Evolutionary conservation across 2,329 filamentous ascomycete species (phyloP).

Genomic region (Claviceps cyperi): DNA sequence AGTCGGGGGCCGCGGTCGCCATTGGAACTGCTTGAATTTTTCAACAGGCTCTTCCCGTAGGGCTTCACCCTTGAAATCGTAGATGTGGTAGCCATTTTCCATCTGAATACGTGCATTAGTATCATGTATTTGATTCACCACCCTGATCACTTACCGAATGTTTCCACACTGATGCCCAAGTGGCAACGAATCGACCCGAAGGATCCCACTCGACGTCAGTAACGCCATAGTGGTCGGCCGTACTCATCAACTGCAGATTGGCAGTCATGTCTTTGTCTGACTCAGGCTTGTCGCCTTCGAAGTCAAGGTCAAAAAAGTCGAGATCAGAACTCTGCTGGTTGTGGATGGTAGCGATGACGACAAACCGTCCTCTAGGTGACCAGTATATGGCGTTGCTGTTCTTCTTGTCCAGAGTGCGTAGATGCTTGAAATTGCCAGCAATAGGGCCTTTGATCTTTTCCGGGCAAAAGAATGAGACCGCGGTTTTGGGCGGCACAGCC

Average conservation of each 20-base stretch:
- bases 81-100: slow-evolving; percentile 98
- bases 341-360: slow-evolving; percentile 82
- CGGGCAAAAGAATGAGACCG: slow-evolving; percentile 90
- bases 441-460: slow-evolving; percentile 77
- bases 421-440: slow-evolving; percentile 89
- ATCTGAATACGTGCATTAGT: slow-evolving; percentile 42
- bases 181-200: slow-evolving; percentile 85
- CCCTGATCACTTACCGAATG: slow-evolving; percentile 55
- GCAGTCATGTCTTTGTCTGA: slow-evolving; percentile 86
- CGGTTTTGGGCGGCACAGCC: slow-evolving; percentile 82
- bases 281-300: slow-evolving; percentile 91
- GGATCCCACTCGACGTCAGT: slow-evolving; percentile 98
- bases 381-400: slow-evolving; percentile 99
- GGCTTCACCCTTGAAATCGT: slow-evolving; percentile 85
- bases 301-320: slow-evolving; percentile 96
- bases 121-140: neutral
- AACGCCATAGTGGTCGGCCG: slow-evolving; percentile 88
- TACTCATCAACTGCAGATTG: slow-evolving; percentile 90
- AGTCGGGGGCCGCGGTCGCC: slow-evolving; percentile 84
- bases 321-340: slow-evolving; percentile 90
- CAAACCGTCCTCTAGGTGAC: slow-evolving; percentile 90
- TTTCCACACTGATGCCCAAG: slow-evolving; percentile 90
- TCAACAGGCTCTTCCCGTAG: slow-evolving; percentile 86
- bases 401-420: slow-evolving; percentile 94
- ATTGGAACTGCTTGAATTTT: slow-evolving; percentile 95